Evolutionary conservation across 495 filamentous ascomycete species (phyloP).

Genomic region (Penicillium egyptiacum): DNA sequence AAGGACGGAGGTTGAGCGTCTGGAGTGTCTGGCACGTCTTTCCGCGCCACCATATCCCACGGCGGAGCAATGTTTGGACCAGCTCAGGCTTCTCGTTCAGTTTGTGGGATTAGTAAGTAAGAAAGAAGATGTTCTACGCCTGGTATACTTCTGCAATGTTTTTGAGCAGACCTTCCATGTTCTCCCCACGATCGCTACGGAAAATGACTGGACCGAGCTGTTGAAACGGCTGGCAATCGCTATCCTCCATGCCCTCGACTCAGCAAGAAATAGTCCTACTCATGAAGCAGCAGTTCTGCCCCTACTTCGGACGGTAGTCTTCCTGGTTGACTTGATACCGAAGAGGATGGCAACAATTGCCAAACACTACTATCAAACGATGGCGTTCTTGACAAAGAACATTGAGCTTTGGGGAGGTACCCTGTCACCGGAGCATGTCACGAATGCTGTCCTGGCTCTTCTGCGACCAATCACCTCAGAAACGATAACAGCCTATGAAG

Average conservation of each 20-base stretch:
- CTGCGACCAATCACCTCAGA: conserved; percentile 48
- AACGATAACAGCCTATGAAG: conserved; percentile 54
- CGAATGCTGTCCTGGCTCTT: conserved; percentile 47
- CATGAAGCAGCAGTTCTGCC: conserved; percentile 28
- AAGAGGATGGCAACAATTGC: conserved; percentile 50
- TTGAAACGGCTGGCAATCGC: conserved; percentile 49
- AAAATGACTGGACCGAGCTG: conserved; percentile 49
- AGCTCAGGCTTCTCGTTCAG: conserved; percentile 51
- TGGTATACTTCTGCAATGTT: conserved; percentile 46
- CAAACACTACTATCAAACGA: conserved; percentile 42
- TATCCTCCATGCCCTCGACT: conserved; percentile 43
- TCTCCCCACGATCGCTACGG: conserved; percentile 41
- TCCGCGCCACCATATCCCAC: conserved; percentile 47
- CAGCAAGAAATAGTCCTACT: conserved; percentile 25
- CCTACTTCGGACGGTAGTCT: conserved; percentile 40
- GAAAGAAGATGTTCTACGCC: conserved; percentile 41
- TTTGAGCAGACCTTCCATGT: conserved; percentile 42
- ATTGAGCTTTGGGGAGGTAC: conserved; percentile 21
- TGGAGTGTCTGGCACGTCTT: conserved; percentile 14
- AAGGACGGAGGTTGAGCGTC: conserved; percentile 15
- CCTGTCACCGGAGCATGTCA: conserved; percentile 27
- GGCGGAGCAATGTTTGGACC: conserved; percentile 46
- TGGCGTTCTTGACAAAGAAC: conserved; percentile 43
- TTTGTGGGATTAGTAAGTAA: conserved; percentile 43
- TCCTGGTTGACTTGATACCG: conserved; percentile 45